These are phyloP conservation scores for Aureobasidium pullulans DNA, from an alignment of 2,329 filamentous ascomycete species.

Conservation along the genomic window DNA sequence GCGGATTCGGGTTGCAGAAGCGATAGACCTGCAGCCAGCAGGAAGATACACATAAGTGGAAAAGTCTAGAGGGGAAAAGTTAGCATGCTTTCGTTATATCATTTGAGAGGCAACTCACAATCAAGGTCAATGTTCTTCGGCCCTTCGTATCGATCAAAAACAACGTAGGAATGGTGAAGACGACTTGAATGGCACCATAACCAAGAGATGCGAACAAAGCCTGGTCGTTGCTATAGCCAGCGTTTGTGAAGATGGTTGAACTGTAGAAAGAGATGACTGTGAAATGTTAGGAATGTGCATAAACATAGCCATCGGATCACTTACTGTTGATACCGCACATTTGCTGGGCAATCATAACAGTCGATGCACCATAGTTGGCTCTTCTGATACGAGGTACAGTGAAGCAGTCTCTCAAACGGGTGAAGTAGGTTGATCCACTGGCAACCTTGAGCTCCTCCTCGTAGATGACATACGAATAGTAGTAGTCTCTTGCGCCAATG, in stretches of 20 bases:
- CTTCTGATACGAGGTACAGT: slow-evolving; percentile 40
- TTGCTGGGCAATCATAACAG: slow-evolving; percentile 23
- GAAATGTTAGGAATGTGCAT: slow-evolving; percentile 12
- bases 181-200: slow-evolving; percentile 39
- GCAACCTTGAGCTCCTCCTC: slow-evolving; percentile 23
- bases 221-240: too few species aligned
- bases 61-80: too few species aligned
- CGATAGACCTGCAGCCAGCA: slow-evolving; percentile 42
- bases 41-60: slow-evolving; percentile 41
- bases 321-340: slow-evolving; percentile 13
- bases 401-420: slow-evolving; percentile 43
- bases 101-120: too few species aligned
- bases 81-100: too few species aligned
- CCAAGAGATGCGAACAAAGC: slow-evolving; percentile 37
- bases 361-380: slow-evolving; percentile 22
- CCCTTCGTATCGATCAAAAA: slow-evolving; percentile 41
- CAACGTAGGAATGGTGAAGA: slow-evolving; percentile 39
- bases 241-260: slow-evolving; percentile 31
- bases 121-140: slow-evolving; percentile 40
- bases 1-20: slow-evolving; percentile 31
- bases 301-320: background rate
- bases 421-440: slow-evolving; percentile 27
- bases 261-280: slow-evolving; percentile 26
- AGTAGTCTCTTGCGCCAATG: slow-evolving; percentile 26
- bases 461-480: slow-evolving; percentile 19